These are phyloP conservation scores for Aspergillus hortae DNA, from an alignment of 2,329 filamentous ascomycete species.

Conservation along the genomic window DNA sequence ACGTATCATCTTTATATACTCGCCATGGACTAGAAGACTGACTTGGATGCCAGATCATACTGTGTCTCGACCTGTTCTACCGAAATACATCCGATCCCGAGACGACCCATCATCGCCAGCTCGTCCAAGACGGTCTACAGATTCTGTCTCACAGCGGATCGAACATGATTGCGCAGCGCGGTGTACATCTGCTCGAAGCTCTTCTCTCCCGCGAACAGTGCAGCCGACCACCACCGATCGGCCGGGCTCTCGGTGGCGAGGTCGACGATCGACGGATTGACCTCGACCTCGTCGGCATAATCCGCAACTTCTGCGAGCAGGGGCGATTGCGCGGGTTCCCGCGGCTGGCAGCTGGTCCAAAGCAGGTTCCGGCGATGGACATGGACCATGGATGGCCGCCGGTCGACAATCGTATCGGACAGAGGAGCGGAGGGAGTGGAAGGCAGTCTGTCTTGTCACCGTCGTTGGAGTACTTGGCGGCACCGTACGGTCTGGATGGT, in stretches of 20 bases:
- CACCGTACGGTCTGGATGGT: constrained; percentile 11
- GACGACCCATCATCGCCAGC: constrained; percentile 15
- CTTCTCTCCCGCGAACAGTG: constrained; percentile 12
- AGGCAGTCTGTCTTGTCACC: neutral
- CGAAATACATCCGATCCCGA: constrained; percentile 19
- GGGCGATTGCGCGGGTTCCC: neutral
- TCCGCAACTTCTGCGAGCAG: constrained; percentile 15
- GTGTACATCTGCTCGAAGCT: constrained; percentile 14
- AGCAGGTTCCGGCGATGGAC: neutral
- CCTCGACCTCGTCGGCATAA: constrained; percentile 15
- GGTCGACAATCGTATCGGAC: neutral
- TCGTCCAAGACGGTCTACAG: constrained; percentile 18
- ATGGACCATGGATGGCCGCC: constrained; percentile 4
- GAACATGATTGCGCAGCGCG: constrained; percentile 24
- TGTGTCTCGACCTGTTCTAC: constrained; percentile 38
- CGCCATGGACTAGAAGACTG: neutral
- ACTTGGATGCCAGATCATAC: constrained; percentile 26
- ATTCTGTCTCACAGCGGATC: constrained; percentile 19
- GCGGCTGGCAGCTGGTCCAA: neutral
- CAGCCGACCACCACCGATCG: neutral
- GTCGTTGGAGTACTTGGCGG: constrained; percentile 1
- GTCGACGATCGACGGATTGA: neutral
- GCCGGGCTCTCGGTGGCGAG: neutral
- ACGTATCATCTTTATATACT: constrained; percentile 8
- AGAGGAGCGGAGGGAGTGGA: neutral